Evolutionary conservation across 2,329 filamentous ascomycete species (phyloP), one percentile per base, ranked within the genome.

Genomic region (Cytospora chrysosperma): DNA sequence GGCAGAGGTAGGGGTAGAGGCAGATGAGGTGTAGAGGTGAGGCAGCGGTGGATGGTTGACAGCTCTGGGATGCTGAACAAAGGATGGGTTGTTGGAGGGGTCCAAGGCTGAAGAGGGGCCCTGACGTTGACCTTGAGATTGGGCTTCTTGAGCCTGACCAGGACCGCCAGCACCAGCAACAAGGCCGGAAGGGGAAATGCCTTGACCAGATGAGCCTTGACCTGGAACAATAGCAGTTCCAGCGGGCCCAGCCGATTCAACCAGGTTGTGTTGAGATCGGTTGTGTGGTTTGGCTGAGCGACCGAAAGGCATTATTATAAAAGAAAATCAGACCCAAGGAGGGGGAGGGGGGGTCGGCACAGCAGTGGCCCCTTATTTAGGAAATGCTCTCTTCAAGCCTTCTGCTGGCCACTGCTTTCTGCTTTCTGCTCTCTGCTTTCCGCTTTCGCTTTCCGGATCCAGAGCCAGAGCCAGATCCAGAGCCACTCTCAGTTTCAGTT

Each of bases 251-350:
- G 64, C 64, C 61, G 61, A 61, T 65, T 82, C 82, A 70, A 77
- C 76, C 70, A 85, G 77, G 68, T 80, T 79, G 72, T 83, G 82
- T 76, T 85, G 83, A 73, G 83, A 83, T 70, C 82, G 81, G 71
- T 83, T 83, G 77, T 78, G 80, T 74, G 83, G 79, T 77, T 78
- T 84, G 73, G 80, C 78, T 73, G 84, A 75, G 72, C 82, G 82
- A 75, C 78, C 77, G 75, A 85, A 85, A 75, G 79, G 81, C 82
- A 85, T 85, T 74, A 73, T 77, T 71, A 60, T 53, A 66, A 57
- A 56, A 56, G 59, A 28, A 61, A 37, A 55, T 34, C 59, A 53
- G 59, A 26, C 37, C 28, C 32, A 15, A 13, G 32, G 32, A 34
- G 32, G 32, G 32, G 32, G 32, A 34, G 32, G 59, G 51, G 28